A percentile compares a stretch with the other conserved stretches of the same genome.
Conservation (phyloP, 140 eudicot genomes). For the Flaveria floridana region DNA sequence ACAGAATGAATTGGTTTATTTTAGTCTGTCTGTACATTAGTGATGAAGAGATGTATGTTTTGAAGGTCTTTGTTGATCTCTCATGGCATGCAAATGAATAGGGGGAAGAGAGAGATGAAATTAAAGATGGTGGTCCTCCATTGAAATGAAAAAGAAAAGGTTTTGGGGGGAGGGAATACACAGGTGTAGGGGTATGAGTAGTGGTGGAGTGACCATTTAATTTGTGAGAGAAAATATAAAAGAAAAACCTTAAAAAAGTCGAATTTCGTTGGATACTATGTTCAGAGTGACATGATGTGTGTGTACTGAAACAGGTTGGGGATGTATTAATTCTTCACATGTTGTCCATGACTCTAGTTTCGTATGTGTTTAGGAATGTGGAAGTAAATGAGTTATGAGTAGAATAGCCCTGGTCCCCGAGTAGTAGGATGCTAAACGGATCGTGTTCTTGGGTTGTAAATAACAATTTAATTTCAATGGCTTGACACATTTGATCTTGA, state of each 20-base stretch:
- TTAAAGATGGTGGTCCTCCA: slow-evolving; percentile 30
- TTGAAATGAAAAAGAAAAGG: slow-evolving; percentile 24
- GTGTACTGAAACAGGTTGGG: neutral
- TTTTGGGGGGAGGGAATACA: slow-evolving; percentile 23
- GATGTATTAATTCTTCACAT: slow-evolving; percentile 37
- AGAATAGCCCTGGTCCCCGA: too few species aligned
- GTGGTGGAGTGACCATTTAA: slow-evolving; percentile 13
- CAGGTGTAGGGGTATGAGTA: slow-evolving; percentile 32
- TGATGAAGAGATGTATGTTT: slow-evolving; percentile 25
- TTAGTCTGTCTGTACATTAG: slow-evolving; percentile 13
- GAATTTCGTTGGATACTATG: slow-evolving; percentile 37
- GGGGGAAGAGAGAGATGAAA: neutral
- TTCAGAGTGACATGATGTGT: slow-evolving; percentile 26
- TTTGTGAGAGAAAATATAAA: slow-evolving; percentile 22
- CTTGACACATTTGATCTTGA: too few species aligned
- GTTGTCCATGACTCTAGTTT: slow-evolving; percentile 25
- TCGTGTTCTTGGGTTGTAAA: too few species aligned
- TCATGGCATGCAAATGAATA: slow-evolving; percentile 43
- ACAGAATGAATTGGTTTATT: neutral
- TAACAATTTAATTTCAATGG: too few species aligned
- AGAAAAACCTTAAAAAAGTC: slow-evolving; percentile 29
- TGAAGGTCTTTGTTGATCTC: slow-evolving; percentile 1
- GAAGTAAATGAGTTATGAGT: neutral
- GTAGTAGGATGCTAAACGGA: too few species aligned
- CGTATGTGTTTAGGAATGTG: neutral